Base-by-base conservation (phyloP, 805 yeast species). In the Maudiozyma pseudohumilis region DNA sequence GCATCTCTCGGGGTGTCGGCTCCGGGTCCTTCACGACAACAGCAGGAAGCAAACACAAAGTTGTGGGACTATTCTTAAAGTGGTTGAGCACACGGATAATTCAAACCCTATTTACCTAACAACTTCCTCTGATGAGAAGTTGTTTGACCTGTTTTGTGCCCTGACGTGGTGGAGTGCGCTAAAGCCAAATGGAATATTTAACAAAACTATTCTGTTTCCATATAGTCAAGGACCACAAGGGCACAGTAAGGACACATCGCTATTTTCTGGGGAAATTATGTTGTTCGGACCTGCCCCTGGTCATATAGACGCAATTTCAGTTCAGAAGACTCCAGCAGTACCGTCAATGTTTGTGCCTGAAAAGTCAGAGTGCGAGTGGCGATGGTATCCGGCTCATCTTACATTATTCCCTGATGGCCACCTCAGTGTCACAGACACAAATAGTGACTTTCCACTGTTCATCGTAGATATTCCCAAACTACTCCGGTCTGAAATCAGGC, bases 361-460 rank as follows among this genome's bases (percentile, higher is more conserved):
- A 16, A 19, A 8, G 12, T 35, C 31, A 0, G 54, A 60, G 17
- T 83, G 75, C 49, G 11, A 13, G 11, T 28, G 18, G 16, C 77
- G 77, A 4, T 82, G 89, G 89, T 80, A 80, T 50, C 69, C 66
- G 36, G 74, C 82, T 1, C 78, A 77, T 79, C 87, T 83, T 0
- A 79, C 75, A 13, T 52, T 82, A 29, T 74, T 73, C 50, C 70
- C 80, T 1, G 68, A 76, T 48, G 92, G 92, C 3, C 51, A 62
- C 4, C 59, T 82, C 23, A 75, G 80, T 44, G 56, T 82, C 34
- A 59, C 79, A 13, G 61, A 73, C 25, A 85, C 79, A 52, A 65
- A 66, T 36, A 87, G 80, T 58, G 85, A 87, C 1, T 63, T 76
- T 1, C 48, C 72, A 11, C 51, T 80, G 3, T 78, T 75, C 53